phyloP scores from a whole-genome alignment of 2,329 filamentous ascomycete species.

The Xylaria sp. region DNA sequence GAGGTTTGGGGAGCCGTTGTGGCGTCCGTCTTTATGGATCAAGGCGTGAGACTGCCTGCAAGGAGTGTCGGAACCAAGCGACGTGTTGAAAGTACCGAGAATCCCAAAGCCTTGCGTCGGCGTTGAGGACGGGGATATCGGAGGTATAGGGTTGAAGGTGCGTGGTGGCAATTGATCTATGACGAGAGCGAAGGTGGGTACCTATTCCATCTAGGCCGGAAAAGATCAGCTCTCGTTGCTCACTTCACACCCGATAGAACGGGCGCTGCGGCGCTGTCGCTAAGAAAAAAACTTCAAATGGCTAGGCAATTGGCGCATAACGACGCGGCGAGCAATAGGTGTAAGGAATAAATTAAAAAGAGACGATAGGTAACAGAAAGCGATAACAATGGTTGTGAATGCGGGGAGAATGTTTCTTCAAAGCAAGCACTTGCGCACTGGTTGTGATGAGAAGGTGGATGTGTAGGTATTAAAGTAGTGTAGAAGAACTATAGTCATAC shows the following conservation, averaged over 20 bases:
- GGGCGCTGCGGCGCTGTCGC: conserved; percentile 15
- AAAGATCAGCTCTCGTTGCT: conserved; percentile 34
- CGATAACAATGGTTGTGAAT: conserved; percentile 26
- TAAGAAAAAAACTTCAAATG: conserved; percentile 6
- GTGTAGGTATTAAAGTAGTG: conserved; percentile 10
- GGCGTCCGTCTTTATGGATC: conserved; percentile 61
- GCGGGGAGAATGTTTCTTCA: conserved; percentile 33
- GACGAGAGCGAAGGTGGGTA: conserved; percentile 40
- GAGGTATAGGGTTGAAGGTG: conserved; percentile 41
- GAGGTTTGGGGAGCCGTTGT: conserved; percentile 59
- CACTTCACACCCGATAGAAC: conserved; percentile 11
- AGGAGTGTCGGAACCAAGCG: conserved; percentile 31
- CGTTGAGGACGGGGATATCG: conserved; percentile 45
- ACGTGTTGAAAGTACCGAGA: conserved; percentile 20
- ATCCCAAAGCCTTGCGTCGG: conserved; percentile 28
- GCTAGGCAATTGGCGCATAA: conserved; percentile 25
- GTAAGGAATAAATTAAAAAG: conserved; percentile 11
- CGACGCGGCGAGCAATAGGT: conserved; percentile 1
- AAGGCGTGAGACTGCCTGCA: conserved; percentile 45
- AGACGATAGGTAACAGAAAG: conserved; percentile 17
- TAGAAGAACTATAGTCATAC: conserved; percentile 16
- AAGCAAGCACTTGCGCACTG: conserved; percentile 30
- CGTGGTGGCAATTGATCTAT: conserved; percentile 38
- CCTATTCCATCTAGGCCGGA: conserved; percentile 27
- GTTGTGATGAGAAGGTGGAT: conserved; percentile 18